A percentile compares a stretch with the other conserved stretches of the same genome.
These are phyloP conservation scores for Spirogloea muscicola DNA, from an alignment of 139 green algal species.

Conservation along the genomic window DNA sequence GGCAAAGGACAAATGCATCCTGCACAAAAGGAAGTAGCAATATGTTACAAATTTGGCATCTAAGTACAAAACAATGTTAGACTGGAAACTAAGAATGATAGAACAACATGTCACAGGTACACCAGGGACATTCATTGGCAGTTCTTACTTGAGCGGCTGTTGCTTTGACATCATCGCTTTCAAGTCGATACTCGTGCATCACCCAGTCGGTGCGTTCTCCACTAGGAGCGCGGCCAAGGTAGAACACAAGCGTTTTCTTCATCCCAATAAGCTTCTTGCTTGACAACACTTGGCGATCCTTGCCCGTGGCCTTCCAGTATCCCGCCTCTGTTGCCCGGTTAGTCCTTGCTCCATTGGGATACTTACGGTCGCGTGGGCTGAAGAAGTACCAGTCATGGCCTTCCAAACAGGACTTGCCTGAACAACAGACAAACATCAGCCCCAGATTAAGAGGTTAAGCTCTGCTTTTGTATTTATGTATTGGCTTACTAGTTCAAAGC, in stretches of 20 bases:
- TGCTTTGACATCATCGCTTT: not conserved
- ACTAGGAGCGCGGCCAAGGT: slow-evolving; percentile 15
- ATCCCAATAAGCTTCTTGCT: slow-evolving; percentile 8
- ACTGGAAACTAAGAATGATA: not conserved
- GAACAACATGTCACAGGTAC: no score
- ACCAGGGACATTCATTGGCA: no score
- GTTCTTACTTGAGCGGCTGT: not conserved
- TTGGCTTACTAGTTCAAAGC: no score
- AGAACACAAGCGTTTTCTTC: slow-evolving; percentile 42
- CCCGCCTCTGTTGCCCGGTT: slow-evolving; percentile 24
- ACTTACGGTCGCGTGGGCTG: slow-evolving; percentile 34
- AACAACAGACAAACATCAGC: no score
- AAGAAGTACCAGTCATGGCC: slow-evolving; percentile 36
- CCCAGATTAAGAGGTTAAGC: no score
- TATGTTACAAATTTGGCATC: no score
- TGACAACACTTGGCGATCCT: slow-evolving; percentile 2
- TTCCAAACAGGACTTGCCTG: slow-evolving; percentile 14
- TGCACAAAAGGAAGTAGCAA: no score
- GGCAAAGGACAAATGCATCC: slow-evolving; percentile 30
- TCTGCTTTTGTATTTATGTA: no score
- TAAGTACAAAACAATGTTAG: not conserved
- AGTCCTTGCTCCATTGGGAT: slow-evolving; percentile 13
- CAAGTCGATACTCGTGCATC: slow-evolving; percentile 37
- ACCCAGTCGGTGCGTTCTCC: slow-evolving; percentile 32
- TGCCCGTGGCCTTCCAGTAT: slow-evolving; percentile 37